phyloP scores from a whole-genome alignment of 768 basidiomycete genomes.

The Mycena floridula region DNA sequence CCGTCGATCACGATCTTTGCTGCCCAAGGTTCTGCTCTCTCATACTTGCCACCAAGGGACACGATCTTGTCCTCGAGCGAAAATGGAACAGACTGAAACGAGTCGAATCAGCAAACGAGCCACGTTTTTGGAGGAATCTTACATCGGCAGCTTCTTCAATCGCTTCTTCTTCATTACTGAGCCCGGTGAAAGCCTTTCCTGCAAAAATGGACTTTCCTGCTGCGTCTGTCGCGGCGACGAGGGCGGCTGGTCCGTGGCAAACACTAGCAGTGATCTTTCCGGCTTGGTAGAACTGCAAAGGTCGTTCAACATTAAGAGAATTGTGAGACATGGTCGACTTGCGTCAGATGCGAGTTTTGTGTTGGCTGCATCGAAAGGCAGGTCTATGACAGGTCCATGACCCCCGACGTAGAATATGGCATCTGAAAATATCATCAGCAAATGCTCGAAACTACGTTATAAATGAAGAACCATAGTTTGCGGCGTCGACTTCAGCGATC shows the following conservation, averaged over 20 bases:
- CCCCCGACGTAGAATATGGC: slow-evolving; percentile 79
- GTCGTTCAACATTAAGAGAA: slow-evolving; percentile 1
- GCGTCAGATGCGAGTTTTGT: slow-evolving; percentile 52
- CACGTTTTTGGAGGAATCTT: slow-evolving; percentile 9
- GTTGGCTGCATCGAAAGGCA: slow-evolving; percentile 51
- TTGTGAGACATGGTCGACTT: slow-evolving; percentile 11
- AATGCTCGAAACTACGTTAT: no score
- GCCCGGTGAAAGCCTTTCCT: slow-evolving; percentile 53
- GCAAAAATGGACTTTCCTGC: slow-evolving; percentile 60
- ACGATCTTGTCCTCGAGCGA: slow-evolving; percentile 60
- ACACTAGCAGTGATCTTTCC: slow-evolving; percentile 68
- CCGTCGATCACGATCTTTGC: slow-evolving; percentile 54
- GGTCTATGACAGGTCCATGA: slow-evolving; percentile 72
- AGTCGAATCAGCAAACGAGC: slow-evolving; percentile 3
- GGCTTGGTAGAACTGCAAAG: slow-evolving; percentile 52
- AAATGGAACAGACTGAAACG: slow-evolving; percentile 45
- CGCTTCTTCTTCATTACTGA: slow-evolving; percentile 71
- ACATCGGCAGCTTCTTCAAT: slow-evolving; percentile 37
- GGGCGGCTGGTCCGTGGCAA: slow-evolving; percentile 75
- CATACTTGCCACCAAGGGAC: slow-evolving; percentile 61
- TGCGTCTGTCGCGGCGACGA: slow-evolving; percentile 48
- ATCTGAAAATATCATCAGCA: no score
- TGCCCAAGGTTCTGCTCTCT: slow-evolving; percentile 54
- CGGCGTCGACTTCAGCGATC: slow-evolving; percentile 48
- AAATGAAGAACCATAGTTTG: slow-evolving; percentile 49